phyloP scores from a whole-genome alignment of 306 rosid genomes.

The Cotoneaster glaucophyllus region DNA sequence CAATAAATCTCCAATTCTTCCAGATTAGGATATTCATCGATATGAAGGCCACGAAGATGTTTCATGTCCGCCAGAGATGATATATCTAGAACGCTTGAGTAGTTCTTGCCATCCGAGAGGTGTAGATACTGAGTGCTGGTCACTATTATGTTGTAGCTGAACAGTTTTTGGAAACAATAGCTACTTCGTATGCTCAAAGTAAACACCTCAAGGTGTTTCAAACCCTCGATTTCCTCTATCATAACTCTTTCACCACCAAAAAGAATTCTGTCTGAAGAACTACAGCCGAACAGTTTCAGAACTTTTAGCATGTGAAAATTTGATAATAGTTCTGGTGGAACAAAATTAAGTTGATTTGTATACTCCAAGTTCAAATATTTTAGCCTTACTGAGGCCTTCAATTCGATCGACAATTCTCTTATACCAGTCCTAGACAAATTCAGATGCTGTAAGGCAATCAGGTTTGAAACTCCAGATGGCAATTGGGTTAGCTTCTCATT shows the following conservation, averaged over 20 bases:
- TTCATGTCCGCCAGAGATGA: too few species aligned
- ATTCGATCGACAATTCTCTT: background rate
- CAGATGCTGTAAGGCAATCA: background rate
- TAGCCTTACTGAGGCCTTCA: too few species aligned
- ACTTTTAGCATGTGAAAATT: background rate
- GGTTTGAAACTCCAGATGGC: background rate
- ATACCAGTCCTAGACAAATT: background rate
- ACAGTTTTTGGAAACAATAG: background rate
- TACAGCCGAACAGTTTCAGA: background rate
- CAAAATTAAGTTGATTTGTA: background rate
- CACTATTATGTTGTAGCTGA: background rate
- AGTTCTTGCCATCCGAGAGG: too few species aligned
- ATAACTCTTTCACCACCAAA: background rate
- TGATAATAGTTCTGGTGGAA: background rate
- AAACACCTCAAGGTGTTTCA: background rate
- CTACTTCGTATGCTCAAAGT: background rate
- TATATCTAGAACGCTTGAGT: too few species aligned
- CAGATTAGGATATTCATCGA: background rate
- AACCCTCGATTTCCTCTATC: background rate
- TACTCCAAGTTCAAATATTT: too few species aligned
- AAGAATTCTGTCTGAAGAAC: background rate
- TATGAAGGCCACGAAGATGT: too few species aligned
- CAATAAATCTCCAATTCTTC: background rate
- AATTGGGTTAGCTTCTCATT: background rate
- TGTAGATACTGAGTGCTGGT: background rate